A percentile compares a stretch with the other conserved stretches of the same genome.
Evolutionary conservation across 164 flowering plant genomes (phyloP).

Genomic region (Nymphaea thermarum): DNA sequence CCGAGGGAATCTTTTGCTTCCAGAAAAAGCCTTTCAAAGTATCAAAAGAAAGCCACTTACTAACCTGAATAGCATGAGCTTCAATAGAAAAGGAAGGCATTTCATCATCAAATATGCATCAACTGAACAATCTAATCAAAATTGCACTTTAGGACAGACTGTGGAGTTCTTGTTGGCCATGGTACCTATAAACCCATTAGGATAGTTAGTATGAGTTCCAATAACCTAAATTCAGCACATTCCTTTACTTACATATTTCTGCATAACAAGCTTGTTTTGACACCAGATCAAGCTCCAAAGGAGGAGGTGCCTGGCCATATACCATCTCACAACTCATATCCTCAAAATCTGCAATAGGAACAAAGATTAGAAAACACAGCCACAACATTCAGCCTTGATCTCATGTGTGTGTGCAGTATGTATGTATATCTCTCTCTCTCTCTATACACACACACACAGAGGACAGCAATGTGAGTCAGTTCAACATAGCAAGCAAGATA

Average conservation of each 20-base stretch:
- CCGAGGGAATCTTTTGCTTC: too few relatives aligned
- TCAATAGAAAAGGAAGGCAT: not conserved
- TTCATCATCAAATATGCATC: not conserved
- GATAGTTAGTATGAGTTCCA: not conserved
- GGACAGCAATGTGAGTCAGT: too few relatives aligned
- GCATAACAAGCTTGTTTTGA: constrained; percentile 60
- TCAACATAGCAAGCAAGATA: too few relatives aligned
- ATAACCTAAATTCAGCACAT: not conserved
- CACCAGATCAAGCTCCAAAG: constrained; percentile 75
- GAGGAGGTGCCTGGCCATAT: constrained; percentile 78
- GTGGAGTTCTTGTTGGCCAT: constrained; percentile 43
- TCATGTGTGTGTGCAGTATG: too few relatives aligned
- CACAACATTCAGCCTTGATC: too few relatives aligned
- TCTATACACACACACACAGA: too few relatives aligned
- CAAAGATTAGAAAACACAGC: too few relatives aligned
- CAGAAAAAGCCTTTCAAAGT: too few relatives aligned
- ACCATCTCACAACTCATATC: constrained; percentile 99
- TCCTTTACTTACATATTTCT: constrained; percentile 42
- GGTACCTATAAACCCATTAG: constrained; percentile 42
- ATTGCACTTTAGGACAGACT: constrained; percentile 57
- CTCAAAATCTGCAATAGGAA: constrained; percentile 65
- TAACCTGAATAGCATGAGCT: not conserved
- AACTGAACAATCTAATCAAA: constrained; percentile 16
- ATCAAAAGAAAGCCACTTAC: too few relatives aligned
- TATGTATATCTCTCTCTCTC: too few relatives aligned